A percentile compares a stretch with the other conserved stretches of the same genome.
Conservation (phyloP, 106 monocot genomes). For the Dactylorhiza incarnata region DNA sequence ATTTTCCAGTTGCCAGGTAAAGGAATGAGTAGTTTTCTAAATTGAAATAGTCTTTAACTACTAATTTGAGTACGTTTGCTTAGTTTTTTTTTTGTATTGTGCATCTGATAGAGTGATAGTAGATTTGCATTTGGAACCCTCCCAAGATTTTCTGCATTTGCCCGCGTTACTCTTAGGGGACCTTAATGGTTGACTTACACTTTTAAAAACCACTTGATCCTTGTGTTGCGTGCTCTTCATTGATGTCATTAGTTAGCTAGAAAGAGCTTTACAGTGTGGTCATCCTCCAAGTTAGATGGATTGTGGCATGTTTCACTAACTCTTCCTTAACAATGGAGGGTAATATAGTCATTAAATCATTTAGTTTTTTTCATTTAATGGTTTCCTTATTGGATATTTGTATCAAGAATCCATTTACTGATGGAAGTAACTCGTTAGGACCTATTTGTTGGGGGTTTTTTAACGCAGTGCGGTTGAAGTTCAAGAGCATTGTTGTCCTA, state of each 20-base stretch:
- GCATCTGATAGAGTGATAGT: too few species aligned
- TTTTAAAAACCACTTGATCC: neutral
- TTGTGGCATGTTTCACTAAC: neutral
- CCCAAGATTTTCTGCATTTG: too few species aligned
- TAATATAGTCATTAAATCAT: neutral
- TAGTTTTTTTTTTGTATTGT: too few species aligned
- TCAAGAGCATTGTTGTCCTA: neutral
- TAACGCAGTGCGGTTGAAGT: neutral
- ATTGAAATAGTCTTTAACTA: too few species aligned
- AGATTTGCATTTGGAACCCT: too few species aligned
- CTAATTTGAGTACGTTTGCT: too few species aligned
- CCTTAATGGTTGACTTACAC: neutral
- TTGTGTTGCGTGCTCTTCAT: neutral
- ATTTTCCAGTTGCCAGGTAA: too few species aligned
- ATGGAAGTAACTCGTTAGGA: too few species aligned
- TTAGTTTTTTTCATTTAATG: neutral
- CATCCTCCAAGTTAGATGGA: neutral
- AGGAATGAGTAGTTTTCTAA: too few species aligned
- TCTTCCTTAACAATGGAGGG: neutral
- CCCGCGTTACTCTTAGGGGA: too few species aligned
- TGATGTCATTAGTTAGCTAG: neutral
- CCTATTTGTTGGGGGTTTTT: too few species aligned
- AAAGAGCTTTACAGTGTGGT: neutral
- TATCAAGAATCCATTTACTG: neutral
- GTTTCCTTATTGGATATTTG: neutral